Conservation (phyloP, 2,329 filamentous ascomycete species). For the Pezicula radicicola region DNA sequence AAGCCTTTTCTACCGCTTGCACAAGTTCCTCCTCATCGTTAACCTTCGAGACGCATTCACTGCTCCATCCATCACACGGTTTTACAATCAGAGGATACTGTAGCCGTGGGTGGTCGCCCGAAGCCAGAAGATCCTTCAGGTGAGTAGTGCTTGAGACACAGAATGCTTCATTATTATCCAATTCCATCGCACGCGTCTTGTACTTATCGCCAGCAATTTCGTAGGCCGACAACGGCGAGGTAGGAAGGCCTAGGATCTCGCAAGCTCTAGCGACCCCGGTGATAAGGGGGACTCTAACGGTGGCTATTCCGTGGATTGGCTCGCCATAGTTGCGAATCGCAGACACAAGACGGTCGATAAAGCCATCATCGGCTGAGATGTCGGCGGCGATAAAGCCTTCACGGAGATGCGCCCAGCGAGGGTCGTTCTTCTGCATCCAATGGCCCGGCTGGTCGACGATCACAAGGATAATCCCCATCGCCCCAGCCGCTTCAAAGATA, state of each 20-base stretch:
- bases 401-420: conserved; percentile 10
- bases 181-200: conserved; percentile 13
- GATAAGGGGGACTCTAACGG: conserved; percentile 30
- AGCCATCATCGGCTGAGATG: conserved; percentile 19
- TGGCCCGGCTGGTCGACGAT: not conserved
- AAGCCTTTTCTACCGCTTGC: not conserved
- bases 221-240: conserved; percentile 25
- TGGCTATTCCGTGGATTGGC: conserved; percentile 33
- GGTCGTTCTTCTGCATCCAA: not conserved
- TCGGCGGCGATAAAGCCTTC: conserved; percentile 31
- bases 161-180: conserved; percentile 14
- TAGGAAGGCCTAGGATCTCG: conserved; percentile 29
- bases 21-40: conserved; percentile 11
- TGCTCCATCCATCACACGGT: conserved; percentile 1
- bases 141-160: no score
- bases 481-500: not conserved
- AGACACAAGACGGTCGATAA: conserved; percentile 27
- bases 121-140: conserved; percentile 14
- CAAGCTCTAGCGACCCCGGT: conserved; percentile 28
- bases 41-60: conserved; percentile 9
- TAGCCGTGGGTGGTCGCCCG: conserved; percentile 12
- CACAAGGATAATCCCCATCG: not conserved
- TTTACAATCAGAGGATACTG: conserved; percentile 11
- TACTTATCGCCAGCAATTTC: conserved; percentile 29
- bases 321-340: conserved; percentile 22